Percentiles rank a stretch among this genome's conserved stretches.
Conservation (phyloP, 129 eudicot genomes). For the Heracleum sosnowskyi region DNA sequence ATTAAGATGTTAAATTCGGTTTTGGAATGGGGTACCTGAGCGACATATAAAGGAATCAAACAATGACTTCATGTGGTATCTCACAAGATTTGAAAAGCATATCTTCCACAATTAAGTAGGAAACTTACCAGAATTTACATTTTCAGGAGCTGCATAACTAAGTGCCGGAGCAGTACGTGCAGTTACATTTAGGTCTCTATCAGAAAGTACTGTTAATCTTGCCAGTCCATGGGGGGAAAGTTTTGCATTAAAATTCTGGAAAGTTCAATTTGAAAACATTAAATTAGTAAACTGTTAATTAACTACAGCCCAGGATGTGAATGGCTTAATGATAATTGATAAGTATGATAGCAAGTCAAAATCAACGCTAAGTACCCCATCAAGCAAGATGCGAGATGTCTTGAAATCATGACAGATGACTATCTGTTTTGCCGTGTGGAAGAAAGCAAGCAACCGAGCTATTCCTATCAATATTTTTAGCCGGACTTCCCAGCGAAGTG, state of each 20-base stretch:
- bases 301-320: background rate
- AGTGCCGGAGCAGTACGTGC: background rate
- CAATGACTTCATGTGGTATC: background rate
- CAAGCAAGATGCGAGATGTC: slow-evolving; percentile 9
- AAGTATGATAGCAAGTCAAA: background rate
- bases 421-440: slow-evolving; percentile 7
- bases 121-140: background rate
- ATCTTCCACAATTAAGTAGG: no score
- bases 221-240: background rate
- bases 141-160: slow-evolving; percentile 1
- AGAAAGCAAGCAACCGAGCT: slow-evolving; percentile 13
- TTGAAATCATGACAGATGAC: background rate
- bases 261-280: background rate
- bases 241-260: slow-evolving; percentile 8
- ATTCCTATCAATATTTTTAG: slow-evolving; percentile 6
- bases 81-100: background rate
- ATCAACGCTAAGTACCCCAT: background rate
- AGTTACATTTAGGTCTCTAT: background rate
- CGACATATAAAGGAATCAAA: no score
- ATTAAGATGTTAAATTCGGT: no score
- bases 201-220: background rate
- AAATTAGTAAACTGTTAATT: no score
- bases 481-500: background rate
- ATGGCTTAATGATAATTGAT: background rate
- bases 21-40: no score